phyloP scores from a whole-genome alignment of 192 early-diverging fungal species.

The Backusella circina region DNA sequence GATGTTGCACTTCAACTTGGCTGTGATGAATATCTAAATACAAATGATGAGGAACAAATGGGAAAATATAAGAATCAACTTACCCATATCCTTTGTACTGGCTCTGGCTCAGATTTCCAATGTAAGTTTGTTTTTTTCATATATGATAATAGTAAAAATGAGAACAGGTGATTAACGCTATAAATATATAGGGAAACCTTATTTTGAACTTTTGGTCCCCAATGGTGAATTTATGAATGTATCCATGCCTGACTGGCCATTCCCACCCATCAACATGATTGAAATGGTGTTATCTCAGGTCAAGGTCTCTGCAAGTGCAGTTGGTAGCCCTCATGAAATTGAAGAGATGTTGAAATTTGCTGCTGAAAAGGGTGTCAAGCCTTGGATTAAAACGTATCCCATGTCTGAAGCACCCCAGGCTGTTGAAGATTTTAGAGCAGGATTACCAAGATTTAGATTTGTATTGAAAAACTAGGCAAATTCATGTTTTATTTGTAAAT shows the following conservation, averaged over 20 bases:
- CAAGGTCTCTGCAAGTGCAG: constrained; percentile 48
- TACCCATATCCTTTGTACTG: constrained; percentile 29
- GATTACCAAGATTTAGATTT: constrained; percentile 65
- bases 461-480: constrained; percentile 64
- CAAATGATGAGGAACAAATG: constrained; percentile 2
- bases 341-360: constrained; percentile 60
- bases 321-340: constrained; percentile 48
- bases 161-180: background rate
- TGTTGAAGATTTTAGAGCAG: constrained; percentile 52
- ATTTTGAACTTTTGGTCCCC: background rate
- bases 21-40: constrained; percentile 32
- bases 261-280: constrained; percentile 4
- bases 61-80: background rate
- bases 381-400: constrained; percentile 52
- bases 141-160: background rate
- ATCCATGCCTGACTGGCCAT: constrained; percentile 48
- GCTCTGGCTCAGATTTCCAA: constrained; percentile 4
- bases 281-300: constrained; percentile 24
- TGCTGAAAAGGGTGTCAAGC: constrained; percentile 48
- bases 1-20: constrained; percentile 56
- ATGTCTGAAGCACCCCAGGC: constrained; percentile 64
- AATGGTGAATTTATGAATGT: constrained; percentile 63
- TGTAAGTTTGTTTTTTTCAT: constrained; percentile 4
- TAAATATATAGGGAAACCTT: background rate
- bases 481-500: background rate